A percentile compares a stretch with the other conserved stretches of the same genome.
Evolutionary conservation across 2,329 filamentous ascomycete species (phyloP).

Genomic region (Ascochyta fabae): DNA sequence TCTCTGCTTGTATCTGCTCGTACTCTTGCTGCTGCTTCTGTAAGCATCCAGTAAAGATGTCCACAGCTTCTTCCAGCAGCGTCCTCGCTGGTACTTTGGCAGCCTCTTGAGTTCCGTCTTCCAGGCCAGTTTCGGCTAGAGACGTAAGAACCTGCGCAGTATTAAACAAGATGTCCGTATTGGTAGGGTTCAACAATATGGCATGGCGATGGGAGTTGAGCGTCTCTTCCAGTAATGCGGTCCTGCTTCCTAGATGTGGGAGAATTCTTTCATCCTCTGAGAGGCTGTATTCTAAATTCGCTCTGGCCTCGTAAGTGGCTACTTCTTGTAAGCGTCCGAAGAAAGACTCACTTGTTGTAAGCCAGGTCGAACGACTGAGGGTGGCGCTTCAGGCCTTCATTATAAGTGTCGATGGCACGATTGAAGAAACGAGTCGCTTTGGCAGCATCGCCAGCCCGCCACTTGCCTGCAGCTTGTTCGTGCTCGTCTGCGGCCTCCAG

Average conservation of each 20-base stretch:
- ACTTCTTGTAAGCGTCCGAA: background rate
- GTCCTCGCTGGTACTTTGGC: constrained; percentile 56
- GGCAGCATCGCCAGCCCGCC: constrained; percentile 71
- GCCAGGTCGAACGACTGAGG: constrained; percentile 72
- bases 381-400: constrained; percentile 66
- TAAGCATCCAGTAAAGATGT: constrained; percentile 63
- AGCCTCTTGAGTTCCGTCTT: constrained; percentile 54
- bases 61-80: constrained; percentile 65
- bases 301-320: constrained; percentile 51
- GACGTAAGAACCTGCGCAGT: constrained; percentile 72
- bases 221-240: constrained; percentile 65
- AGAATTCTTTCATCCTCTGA: constrained; percentile 69
- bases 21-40: constrained; percentile 55
- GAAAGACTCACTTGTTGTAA: constrained; percentile 70
- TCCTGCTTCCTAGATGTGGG: constrained; percentile 62
- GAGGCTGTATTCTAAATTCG: constrained; percentile 72
- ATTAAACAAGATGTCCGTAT: constrained; percentile 74
- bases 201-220: constrained; percentile 70
- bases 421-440: constrained; percentile 69
- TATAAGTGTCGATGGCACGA: constrained; percentile 70
- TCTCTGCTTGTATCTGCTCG: constrained; percentile 47
- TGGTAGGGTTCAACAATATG: constrained; percentile 64
- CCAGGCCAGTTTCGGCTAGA: constrained; percentile 66
- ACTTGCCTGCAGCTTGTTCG: constrained; percentile 77
- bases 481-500: constrained; percentile 71